Evolutionary conservation across 2,329 filamentous ascomycete genomes (phyloP), one percentile per base, ranked within the genome.

Genomic region (Paecilomyces variotii): DNA sequence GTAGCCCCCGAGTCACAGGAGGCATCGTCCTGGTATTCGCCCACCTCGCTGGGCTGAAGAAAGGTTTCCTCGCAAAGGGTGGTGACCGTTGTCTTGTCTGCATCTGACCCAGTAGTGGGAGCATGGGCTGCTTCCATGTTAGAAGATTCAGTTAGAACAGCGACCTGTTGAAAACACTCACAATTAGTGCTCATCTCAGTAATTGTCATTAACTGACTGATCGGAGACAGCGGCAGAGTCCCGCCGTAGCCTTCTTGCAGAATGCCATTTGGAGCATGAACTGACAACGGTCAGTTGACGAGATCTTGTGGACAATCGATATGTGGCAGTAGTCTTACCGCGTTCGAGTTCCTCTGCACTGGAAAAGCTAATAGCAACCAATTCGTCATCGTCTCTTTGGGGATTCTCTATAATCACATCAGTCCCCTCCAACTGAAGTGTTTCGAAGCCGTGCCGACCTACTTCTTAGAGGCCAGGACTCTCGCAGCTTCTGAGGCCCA

Each of bases 281-380:
- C 68, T 70, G 34, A 24, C 10, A 4, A 2, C 12, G 39, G 34
- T 67, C 53, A 67, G 56, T 35, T 25, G 1, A 3, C 27, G 27
- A 24, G 24, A 25, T 11, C 4, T 12, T 14, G 10, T 28, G 12
- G 24, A 10, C 11, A 26, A 14, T 26, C 4, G 10, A 5, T 26
- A 11, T 4, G 4, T 52, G 50, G 25, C 12, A 2, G n/a, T 56
- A 2, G n/a, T 54, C 56, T 51, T 55, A 68, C 68, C 66, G 63
- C 62, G 60, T 59, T 71, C 68, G 30, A 71, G 49, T 45, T 71
- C 67, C 58, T 70, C 69, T 14, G 67, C 25, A 7, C 65, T 64
- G 25, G 67, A 62, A 62, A 71, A 71, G 28, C 67, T 67, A 34
- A 71, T 63, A 0, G 68, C 68, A 10, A 71, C 56, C 3, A 71